Percentiles rank a stretch among this genome's conserved stretches.
Evolutionary conservation across 2,329 filamentous ascomycete species (phyloP).

Genomic region (Colletotrichum acutatum): DNA sequence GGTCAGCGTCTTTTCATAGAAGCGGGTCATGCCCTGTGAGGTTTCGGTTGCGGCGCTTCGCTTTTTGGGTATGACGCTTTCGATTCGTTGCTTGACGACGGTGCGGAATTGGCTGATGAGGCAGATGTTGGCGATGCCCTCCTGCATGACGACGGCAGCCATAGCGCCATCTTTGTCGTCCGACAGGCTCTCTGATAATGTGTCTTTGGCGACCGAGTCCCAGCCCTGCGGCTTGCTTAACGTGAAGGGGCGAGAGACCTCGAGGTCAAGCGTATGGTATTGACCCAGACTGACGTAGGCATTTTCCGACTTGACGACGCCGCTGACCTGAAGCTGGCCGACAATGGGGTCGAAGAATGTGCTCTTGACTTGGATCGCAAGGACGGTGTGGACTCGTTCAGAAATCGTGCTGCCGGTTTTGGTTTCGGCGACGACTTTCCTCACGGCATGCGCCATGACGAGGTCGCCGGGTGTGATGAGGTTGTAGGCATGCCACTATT

Average conservation of each 20-base stretch:
- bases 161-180: slow-evolving; percentile 84
- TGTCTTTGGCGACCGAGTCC: slow-evolving; percentile 88
- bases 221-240: slow-evolving; percentile 82
- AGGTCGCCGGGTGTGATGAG: slow-evolving; percentile 65
- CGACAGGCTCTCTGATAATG: slow-evolving; percentile 82
- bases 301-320: slow-evolving; percentile 64
- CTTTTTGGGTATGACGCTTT: slow-evolving; percentile 75
- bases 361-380: slow-evolving; percentile 66
- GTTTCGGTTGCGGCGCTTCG: slow-evolving; percentile 72
- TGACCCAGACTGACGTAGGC: slow-evolving; percentile 63
- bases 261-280: slow-evolving; percentile 78
- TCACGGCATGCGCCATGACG: slow-evolving; percentile 65
- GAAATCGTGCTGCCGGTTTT: slow-evolving; percentile 59
- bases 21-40: slow-evolving; percentile 77
- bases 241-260: slow-evolving; percentile 88
- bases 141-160: slow-evolving; percentile 93
- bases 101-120: slow-evolving; percentile 85
- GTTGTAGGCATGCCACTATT: slow-evolving; percentile 70
- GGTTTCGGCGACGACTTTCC: slow-evolving; percentile 63
- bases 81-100: slow-evolving; percentile 76
- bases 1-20: slow-evolving; percentile 81
- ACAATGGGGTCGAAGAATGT: slow-evolving; percentile 68
- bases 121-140: slow-evolving; percentile 85
- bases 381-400: slow-evolving; percentile 66
- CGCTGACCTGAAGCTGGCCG: slow-evolving; percentile 66